Evolutionary conservation across 768 basidiomycete species (phyloP), one percentile per base, ranked within the genome.

Genomic region (Collybia sordida): DNA sequence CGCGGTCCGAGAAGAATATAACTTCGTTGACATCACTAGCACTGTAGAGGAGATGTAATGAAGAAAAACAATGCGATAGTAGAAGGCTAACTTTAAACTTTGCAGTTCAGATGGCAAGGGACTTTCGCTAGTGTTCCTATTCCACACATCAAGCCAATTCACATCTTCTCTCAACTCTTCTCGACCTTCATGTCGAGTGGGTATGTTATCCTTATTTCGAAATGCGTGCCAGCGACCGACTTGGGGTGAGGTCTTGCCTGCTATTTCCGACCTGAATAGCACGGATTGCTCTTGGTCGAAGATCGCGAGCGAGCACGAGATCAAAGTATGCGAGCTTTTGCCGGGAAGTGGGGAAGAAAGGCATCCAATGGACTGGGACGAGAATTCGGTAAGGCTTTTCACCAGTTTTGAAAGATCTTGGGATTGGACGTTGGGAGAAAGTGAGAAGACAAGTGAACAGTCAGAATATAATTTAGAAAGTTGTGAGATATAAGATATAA

Each of bases 171-270:
- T 39, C 7, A 46, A 47, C 14, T 46, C 42, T 14, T 34, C 52
- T 3, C 24, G 34, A 15, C 11, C 17, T 9, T 47, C 17, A 12
- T 12, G 17, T 4, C 23, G 42, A 5, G 22, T 38, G 12, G 53
- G 57, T 18, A 22, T 44, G 8, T 64, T 58, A 28, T 64, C 56
- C 55, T 69, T 71, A 57, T 75, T 71, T 51, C 78, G 65, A 54
- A 80, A 78, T 15, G 85, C 75, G 60, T 87, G 85, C 85, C 85
- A 85, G 40, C 87, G 72, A 23, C 89, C 89, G 11, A 90, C 87
- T 58, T 86, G 84, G 2, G 77, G 64, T 14, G 78, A 69, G n/a
- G 69, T 64, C 41, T 70, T 70, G 9, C 89, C 88, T 1, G 78
- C 76, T 46, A 90, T 78, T 1, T 72, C 74, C 7, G 87, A 88